phyloP scores from a whole-genome alignment of 1,284 basidiomycete genomes.

The Moesziomyces parantarcticus region DNA sequence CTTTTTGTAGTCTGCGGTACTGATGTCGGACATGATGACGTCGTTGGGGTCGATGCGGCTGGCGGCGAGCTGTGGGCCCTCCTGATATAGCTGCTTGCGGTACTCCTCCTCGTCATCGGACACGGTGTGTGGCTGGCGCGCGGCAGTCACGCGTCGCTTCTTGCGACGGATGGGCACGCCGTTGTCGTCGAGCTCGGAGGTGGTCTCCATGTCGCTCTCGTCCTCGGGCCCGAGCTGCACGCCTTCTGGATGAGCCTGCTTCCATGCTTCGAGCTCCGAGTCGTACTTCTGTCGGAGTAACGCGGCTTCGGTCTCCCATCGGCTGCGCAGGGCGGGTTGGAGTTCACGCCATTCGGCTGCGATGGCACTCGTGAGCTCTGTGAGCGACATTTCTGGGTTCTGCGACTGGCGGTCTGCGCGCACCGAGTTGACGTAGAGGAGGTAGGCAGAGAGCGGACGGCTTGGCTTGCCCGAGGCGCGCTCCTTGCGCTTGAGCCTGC shows the following conservation, averaged over 20 bases:
- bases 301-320: slow-evolving; percentile 42
- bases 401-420: slow-evolving; percentile 29
- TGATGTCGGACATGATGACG: slow-evolving; percentile 51
- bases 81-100: slow-evolving; percentile 27
- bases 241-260: slow-evolving; percentile 27
- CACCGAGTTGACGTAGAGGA: slow-evolving; percentile 47
- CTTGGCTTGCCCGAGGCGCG: slow-evolving; percentile 34
- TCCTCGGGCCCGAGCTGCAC: slow-evolving; percentile 37
- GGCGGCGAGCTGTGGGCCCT: slow-evolving; percentile 31
- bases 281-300: slow-evolving; percentile 38
- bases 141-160: slow-evolving; percentile 12
- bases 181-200: slow-evolving; percentile 35
- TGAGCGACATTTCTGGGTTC: slow-evolving; percentile 29
- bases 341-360: slow-evolving; percentile 46
- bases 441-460: slow-evolving; percentile 38
- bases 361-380: slow-evolving; percentile 36
- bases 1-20: slow-evolving; percentile 43
- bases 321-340: slow-evolving; percentile 12
- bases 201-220: slow-evolving; percentile 50
- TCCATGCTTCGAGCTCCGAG: slow-evolving; percentile 35
- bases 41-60: slow-evolving; percentile 36
- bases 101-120: slow-evolving; percentile 60
- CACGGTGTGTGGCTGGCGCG: slow-evolving; percentile 43
- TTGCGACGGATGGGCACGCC: slow-evolving; percentile 35
- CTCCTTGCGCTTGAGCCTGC: slow-evolving; percentile 48